Evolutionary conservation across 495 filamentous ascomycete genomes (phyloP).

Genomic region (Barbatosphaeria neglecta): DNA sequence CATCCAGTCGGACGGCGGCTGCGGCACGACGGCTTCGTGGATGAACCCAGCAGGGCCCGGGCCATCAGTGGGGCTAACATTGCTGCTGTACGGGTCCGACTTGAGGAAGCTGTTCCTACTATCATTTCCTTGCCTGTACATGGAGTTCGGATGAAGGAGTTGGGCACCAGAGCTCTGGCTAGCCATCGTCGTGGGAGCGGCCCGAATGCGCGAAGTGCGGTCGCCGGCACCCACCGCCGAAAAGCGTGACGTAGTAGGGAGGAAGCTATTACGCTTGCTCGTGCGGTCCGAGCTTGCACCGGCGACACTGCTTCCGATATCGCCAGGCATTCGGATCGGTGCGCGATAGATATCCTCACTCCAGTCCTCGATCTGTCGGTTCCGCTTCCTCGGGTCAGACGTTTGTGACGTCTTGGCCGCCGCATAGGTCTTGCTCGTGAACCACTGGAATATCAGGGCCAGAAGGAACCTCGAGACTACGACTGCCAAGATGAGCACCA

Average conservation of each 20-base stretch:
- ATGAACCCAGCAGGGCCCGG: constrained; percentile 87
- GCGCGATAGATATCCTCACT: constrained; percentile 92
- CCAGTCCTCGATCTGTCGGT: constrained; percentile 97
- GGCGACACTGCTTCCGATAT: constrained; percentile 47
- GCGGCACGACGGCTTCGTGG: constrained; percentile 89
- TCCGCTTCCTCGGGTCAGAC: constrained; percentile 63
- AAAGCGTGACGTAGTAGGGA: constrained; percentile 82
- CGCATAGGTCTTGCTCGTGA: constrained; percentile 70
- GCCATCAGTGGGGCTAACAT: constrained; percentile 53
- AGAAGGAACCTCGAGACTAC: constrained; percentile 79
- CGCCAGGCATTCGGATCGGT: constrained; percentile 62
- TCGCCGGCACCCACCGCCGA: constrained; percentile 75
- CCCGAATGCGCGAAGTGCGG: constrained; percentile 38
- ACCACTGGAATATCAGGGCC: constrained; percentile 93
- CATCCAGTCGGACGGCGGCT: constrained; percentile 95
- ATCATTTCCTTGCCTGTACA: constrained; percentile 65
- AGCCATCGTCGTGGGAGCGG: constrained; percentile 82
- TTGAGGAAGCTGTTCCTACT: constrained; percentile 47
- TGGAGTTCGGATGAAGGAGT: constrained; percentile 55
- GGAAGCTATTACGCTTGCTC: constrained; percentile 76
- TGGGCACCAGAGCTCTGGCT: constrained; percentile 79
- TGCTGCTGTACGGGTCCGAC: constrained; percentile 36
- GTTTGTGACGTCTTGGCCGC: constrained; percentile 61
- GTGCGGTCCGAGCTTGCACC: constrained; percentile 46
- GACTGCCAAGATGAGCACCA: constrained; percentile 86